Evolutionary conservation across 2,329 filamentous ascomycete species (phyloP), one percentile per base, ranked within the genome.

Genomic region (Aspergillus floridensis): DNA sequence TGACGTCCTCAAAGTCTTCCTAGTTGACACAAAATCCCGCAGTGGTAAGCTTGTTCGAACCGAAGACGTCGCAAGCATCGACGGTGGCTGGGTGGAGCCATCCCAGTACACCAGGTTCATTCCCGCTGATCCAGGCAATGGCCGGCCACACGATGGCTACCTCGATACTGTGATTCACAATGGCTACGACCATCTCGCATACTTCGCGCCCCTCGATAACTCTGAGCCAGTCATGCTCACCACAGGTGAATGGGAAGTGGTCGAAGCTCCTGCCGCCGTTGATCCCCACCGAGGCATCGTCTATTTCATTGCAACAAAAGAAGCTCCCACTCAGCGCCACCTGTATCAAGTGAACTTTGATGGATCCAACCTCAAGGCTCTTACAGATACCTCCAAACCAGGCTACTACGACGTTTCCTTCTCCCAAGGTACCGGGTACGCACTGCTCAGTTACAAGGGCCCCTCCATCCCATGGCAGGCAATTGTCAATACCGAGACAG

Each of bases 71-170:
- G 85, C 87, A 64, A 83, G 88, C 59, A 81, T 97, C n/a, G 95
- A 99, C 73, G 93, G 93, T 22, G 96, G 95, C 35, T 99, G 95
- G 95, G 93, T 97, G 68, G 95, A 99, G 77, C 91, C 96, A 47
- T 91, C 92, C 1, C 89, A 96, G 68, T 86, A 88, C 47, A 96
- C 93, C 3, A 87, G 81, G 14, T 98, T 89, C 71, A 88, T 99
- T 59, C 95, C 95, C 2, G 90, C 92, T 3, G 91, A 97, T 72
- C 84, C 89, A 22, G 74, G 78, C 11, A 91, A 90, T 63, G 91
- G 90, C 14, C 87, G 93, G 22, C 81, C 85, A 2, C 77, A 93
- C 5, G 92, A 97, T 74, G 95, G 95, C 22, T 99, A 99, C 70
- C 88, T 99, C 62, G 95, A 99, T 74, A 92, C 90, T 0, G 81